These are phyloP conservation scores for Plasmodium inui DNA, from an alignment of 169 alveolate genomes.

Conservation along the genomic window DNA sequence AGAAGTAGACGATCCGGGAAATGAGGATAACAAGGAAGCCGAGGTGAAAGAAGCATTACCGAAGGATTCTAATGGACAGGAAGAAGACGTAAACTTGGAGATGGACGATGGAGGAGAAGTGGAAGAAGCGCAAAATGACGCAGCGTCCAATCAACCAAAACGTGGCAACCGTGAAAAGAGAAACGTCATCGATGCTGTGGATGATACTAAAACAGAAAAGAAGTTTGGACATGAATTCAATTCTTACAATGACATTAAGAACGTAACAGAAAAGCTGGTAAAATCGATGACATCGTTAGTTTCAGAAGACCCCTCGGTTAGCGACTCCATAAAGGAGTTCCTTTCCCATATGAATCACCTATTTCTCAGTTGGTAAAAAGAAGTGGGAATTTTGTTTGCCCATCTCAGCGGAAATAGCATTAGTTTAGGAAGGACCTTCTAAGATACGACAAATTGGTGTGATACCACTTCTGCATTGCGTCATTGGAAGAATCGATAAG, in stretches of 20 bases:
- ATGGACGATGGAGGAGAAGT: background rate
- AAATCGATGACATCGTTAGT: background rate
- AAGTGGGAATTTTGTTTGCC: background rate
- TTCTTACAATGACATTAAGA: background rate
- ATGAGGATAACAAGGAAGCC: background rate
- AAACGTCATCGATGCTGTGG: background rate
- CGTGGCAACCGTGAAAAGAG: background rate
- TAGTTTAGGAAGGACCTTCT: background rate
- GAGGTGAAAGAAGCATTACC: no score
- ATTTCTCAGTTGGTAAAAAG: background rate
- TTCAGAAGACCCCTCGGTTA: background rate
- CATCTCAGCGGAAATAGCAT: background rate
- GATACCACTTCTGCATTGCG: no score
- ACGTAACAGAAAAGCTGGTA: background rate
- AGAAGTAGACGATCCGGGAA: background rate
- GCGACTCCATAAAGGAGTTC: background rate
- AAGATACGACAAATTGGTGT: no score
- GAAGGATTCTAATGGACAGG: no score
- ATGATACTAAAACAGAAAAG: background rate
- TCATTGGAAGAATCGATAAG: background rate
- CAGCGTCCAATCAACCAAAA: no score
- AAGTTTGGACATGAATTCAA: background rate
- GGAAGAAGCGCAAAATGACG: background rate
- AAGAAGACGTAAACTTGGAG: no score
- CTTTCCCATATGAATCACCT: background rate